These are phyloP conservation scores for Aspergillus incahuasiensis DNA, from an alignment of 495 filamentous ascomycete genomes.

Conservation along the genomic window DNA sequence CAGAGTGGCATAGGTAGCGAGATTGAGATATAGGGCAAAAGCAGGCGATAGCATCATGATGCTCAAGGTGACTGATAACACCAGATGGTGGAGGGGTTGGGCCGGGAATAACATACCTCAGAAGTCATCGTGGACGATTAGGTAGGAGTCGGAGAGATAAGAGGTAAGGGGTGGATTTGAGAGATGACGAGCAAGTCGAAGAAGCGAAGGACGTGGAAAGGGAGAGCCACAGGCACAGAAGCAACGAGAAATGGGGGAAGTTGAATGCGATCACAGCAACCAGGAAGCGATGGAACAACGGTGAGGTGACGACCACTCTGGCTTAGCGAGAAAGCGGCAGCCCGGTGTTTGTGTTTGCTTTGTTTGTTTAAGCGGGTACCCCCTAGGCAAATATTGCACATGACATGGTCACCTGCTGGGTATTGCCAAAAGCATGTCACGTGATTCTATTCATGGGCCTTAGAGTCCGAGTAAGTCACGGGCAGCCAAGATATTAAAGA, in stretches of 20 bases:
- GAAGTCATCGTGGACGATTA: slow-evolving; percentile 37
- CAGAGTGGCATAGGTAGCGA: slow-evolving; percentile 21
- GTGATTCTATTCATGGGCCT: too few relatives aligned
- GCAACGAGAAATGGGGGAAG: slow-evolving; percentile 14
- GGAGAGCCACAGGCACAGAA: slow-evolving; percentile 9
- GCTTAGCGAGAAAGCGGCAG: slow-evolving; percentile 24
- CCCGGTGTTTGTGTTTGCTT: slow-evolving; percentile 18
- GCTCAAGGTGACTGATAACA: slow-evolving; percentile 13
- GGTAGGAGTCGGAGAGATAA: slow-evolving; percentile 8
- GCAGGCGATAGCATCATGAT: not conserved
- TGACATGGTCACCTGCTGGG: not conserved
- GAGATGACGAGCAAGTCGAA: slow-evolving; percentile 9
- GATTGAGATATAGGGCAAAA: not conserved
- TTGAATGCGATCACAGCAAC: slow-evolving; percentile 27
- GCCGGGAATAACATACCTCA: slow-evolving; percentile 42
- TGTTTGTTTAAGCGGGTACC: slow-evolving; percentile 10
- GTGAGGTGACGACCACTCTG: slow-evolving; percentile 26
- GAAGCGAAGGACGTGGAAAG: slow-evolving; percentile 6
- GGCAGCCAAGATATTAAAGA: too few relatives aligned
- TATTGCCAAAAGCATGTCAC: not conserved
- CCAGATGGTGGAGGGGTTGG: slow-evolving; percentile 37
- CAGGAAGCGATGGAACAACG: slow-evolving; percentile 18
- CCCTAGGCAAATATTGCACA: not conserved
- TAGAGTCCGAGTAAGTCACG: too few relatives aligned
- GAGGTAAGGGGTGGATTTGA: slow-evolving; percentile 5